Conservation (phyloP, 495 filamentous ascomycete species). For the Aspergillus coremiiformis region DNA sequence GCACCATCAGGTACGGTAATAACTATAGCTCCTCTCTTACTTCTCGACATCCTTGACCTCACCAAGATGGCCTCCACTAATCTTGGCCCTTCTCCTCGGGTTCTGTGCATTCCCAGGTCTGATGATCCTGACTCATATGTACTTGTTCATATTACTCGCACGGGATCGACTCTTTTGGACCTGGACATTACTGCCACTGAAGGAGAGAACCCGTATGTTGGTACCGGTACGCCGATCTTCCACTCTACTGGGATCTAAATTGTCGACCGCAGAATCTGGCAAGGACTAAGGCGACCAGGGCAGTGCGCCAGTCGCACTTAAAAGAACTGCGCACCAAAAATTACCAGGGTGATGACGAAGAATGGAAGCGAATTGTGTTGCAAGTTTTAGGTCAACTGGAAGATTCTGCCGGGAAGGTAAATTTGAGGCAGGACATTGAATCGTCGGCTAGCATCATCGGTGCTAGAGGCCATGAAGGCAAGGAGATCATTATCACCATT, state of each 20-base stretch:
- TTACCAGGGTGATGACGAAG: slow-evolving; percentile 44
- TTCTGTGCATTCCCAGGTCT: slow-evolving; percentile 49
- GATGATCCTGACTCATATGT: slow-evolving; percentile 47
- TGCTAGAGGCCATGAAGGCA: slow-evolving; percentile 20
- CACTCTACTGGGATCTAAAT: background rate
- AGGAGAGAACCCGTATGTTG: slow-evolving; percentile 51
- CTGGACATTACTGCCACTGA: slow-evolving; percentile 64
- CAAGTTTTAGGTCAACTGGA: slow-evolving; percentile 23
- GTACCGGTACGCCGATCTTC: slow-evolving; percentile 38
- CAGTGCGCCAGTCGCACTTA: slow-evolving; percentile 43
- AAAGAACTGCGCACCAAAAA: slow-evolving; percentile 44
- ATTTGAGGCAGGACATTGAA: slow-evolving; percentile 25
- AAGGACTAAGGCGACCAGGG: background rate
- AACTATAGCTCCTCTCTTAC: no score
- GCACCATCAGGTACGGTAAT: no score
- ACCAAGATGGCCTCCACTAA: slow-evolving; percentile 4
- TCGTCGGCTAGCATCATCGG: slow-evolving; percentile 26
- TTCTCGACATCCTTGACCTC: no score
- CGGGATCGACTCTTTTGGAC: slow-evolving; percentile 45
- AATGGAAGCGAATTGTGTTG: slow-evolving; percentile 50
- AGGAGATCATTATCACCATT: slow-evolving; percentile 43
- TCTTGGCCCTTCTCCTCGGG: slow-evolving; percentile 8
- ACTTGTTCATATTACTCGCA: slow-evolving; percentile 48
- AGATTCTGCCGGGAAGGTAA: slow-evolving; percentile 5
- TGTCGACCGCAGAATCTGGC: slow-evolving; percentile 12